These are phyloP conservation scores for Chara braunii DNA, from an alignment of 139 green algal species.

Conservation along the genomic window DNA sequence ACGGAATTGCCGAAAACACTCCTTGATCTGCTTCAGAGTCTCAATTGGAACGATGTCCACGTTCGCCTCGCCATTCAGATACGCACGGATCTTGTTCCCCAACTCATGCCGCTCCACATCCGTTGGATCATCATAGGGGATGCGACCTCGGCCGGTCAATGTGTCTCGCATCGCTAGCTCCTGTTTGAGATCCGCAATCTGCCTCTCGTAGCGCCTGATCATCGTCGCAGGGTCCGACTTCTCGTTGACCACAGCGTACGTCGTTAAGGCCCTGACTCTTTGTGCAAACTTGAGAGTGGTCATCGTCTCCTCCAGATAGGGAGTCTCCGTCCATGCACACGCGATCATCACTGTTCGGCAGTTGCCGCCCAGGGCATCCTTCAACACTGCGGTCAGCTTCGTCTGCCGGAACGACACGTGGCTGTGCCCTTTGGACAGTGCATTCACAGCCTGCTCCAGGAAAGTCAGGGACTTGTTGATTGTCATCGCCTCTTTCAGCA, in stretches of 20 bases:
- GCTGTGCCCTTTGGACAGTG: conserved; percentile 47
- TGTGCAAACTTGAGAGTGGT: conserved; percentile 63
- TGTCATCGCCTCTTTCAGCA: conserved; percentile 61
- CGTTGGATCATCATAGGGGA: conserved; percentile 58
- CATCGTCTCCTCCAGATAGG: conserved; percentile 62
- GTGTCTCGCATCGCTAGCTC: conserved; percentile 75
- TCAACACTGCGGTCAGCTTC: conserved; percentile 67
- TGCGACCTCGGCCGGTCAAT: conserved; percentile 50
- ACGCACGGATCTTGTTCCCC: conserved; percentile 5
- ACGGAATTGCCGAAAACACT: too few species aligned
- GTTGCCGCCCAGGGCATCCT: conserved; percentile 69
- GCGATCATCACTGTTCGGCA: conserved; percentile 69
- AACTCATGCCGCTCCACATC: too few species aligned
- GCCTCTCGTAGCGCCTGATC: conserved; percentile 53
- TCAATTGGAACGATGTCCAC: conserved; percentile 54
- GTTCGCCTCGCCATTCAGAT: conserved; percentile 40
- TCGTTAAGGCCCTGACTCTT: conserved; percentile 50
- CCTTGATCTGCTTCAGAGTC: conserved; percentile 61
- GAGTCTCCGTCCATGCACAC: conserved; percentile 62
- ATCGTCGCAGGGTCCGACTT: conserved; percentile 49
- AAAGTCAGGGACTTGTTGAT: conserved; percentile 80
- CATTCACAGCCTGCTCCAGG: conserved; percentile 68
- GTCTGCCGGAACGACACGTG: conserved; percentile 68
- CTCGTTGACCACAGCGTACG: conserved; percentile 58
- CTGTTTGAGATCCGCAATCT: conserved; percentile 71